Evolutionary conservation across 257 asterid species (phyloP), one percentile per base, ranked within the genome.

Genomic region (Solanum appendiculatum): DNA sequence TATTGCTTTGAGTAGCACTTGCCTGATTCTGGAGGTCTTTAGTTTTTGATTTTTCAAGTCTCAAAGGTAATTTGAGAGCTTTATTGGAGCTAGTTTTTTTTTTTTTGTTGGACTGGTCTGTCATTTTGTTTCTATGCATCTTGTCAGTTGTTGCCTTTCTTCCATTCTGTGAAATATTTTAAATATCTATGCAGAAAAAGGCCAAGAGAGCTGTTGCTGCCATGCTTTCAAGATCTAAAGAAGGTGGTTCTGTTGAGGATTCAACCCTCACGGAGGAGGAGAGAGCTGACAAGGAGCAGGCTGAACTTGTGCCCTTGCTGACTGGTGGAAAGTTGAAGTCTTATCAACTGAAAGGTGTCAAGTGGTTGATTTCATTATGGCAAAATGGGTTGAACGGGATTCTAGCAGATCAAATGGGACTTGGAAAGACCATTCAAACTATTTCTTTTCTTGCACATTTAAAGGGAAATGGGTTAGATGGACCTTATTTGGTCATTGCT

Each of bases 371-470:
- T 90, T 97, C 99, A 29, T 87, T 97, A 92, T 97, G 99, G 99
- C 99, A 97, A 92, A 97, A 97, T 90, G 99, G 99, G 82, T 86
- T 97, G 85, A 97, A 97, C 87, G 99, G 99, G 75, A 97, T 97
- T 91, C 98, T 96, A 48, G 99, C 99, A 46, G 99, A 97, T 94
- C 99, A 97, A 91, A 97, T 97, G 99, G 99, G 99, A 78, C 98
- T 97, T 58, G 99, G 99, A 9, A 96, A 97, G 95, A 97, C 99
- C 48, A 96, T 97, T 91, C 99, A 97, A 88, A 97, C 98, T 44
- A 94, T 97, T 92, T 96, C 95, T 86, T 97, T 97, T 91, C 98
- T 97, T 85, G 93, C 99, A 84, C 99, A 97, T 91, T 94, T 97
- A 31, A 96, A 96, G 91, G 99, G 99, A 87, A 97, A 97, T 89